A percentile compares a stretch with the other conserved stretches of the same genome.
phyloP scores from a whole-genome alignment of 805 yeast genomes.

The Saturnispora gosingensis region DNA sequence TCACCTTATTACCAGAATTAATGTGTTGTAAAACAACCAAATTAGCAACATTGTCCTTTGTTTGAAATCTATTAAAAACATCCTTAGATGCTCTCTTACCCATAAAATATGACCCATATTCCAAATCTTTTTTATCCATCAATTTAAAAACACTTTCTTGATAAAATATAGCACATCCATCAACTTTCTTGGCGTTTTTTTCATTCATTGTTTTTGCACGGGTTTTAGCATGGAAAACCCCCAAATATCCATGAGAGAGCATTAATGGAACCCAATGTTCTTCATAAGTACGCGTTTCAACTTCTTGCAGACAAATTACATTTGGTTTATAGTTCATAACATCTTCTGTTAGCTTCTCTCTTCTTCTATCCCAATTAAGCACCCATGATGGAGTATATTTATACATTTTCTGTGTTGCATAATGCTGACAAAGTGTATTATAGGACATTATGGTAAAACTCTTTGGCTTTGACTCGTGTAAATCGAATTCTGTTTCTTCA shows the following conservation, averaged over 20 bases:
- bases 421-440: conserved; percentile 90
- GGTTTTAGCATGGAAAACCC: conserved; percentile 77
- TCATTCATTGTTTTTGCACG: conserved; percentile 86
- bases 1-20: conserved; percentile 59
- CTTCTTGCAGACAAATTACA: conserved; percentile 89
- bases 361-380: conserved; percentile 83
- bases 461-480: conserved; percentile 25
- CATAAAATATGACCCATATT: conserved; percentile 75
- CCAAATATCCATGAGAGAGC: conserved; percentile 66
- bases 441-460: conserved; percentile 75
- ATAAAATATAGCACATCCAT: conserved; percentile 96
- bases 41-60: conserved; percentile 87
- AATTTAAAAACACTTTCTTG: conserved; percentile 59
- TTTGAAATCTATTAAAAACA: conserved; percentile 90
- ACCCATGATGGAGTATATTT: conserved; percentile 98
- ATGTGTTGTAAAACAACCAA: conserved; percentile 65
- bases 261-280: conserved; percentile 79
- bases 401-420: conserved; percentile 86
- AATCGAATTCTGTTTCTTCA: conserved; percentile 18
- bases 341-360: conserved; percentile 66
- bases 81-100: conserved; percentile 83
- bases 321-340: conserved; percentile 59
- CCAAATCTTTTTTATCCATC: conserved; percentile 63
- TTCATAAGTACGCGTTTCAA: conserved; percentile 76
- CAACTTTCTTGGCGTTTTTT: conserved; percentile 78